phyloP scores from a whole-genome alignment of 129 eudicot genomes.

The Apium graveolens region DNA sequence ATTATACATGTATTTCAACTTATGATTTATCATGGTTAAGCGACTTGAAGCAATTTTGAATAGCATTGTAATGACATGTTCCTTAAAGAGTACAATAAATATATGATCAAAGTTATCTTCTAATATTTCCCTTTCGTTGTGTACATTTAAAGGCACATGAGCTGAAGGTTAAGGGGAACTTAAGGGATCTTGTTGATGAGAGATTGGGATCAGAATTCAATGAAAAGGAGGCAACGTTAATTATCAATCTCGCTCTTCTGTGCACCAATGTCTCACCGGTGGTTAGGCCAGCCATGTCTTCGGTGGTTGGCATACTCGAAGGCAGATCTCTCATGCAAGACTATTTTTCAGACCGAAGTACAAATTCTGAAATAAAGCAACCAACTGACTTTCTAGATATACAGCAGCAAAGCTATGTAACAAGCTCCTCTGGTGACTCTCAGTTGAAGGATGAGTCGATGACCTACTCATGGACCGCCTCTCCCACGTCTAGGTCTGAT shows the following conservation, averaged over 20 bases:
- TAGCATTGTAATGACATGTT: background rate
- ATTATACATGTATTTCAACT: background rate
- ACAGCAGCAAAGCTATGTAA: background rate
- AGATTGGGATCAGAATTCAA: conserved; percentile 27
- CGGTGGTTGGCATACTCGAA: conserved; percentile 37
- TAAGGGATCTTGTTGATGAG: conserved; percentile 34
- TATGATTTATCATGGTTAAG: background rate
- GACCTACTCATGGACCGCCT: conserved; percentile 23
- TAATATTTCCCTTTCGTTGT: background rate
- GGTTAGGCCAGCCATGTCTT: conserved; percentile 37
- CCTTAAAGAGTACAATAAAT: background rate
- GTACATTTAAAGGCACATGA: conserved; percentile 21
- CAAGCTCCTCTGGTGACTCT: background rate
- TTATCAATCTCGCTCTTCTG: conserved; percentile 22
- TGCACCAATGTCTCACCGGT: conserved; percentile 26
- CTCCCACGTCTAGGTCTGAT: conserved; percentile 25
- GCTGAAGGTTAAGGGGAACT: conserved; percentile 23
- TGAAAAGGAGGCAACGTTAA: conserved; percentile 16
- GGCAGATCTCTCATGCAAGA: conserved; percentile 15
- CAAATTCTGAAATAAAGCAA: background rate
- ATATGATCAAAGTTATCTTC: background rate
- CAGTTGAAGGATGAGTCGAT: conserved; percentile 15
- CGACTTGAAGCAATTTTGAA: background rate
- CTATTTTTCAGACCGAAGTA: conserved; percentile 3
- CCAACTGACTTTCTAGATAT: background rate